Base-by-base conservation (phyloP, 2,329 filamentous ascomycete genomes). In the Botrytis paeoniae region DNA sequence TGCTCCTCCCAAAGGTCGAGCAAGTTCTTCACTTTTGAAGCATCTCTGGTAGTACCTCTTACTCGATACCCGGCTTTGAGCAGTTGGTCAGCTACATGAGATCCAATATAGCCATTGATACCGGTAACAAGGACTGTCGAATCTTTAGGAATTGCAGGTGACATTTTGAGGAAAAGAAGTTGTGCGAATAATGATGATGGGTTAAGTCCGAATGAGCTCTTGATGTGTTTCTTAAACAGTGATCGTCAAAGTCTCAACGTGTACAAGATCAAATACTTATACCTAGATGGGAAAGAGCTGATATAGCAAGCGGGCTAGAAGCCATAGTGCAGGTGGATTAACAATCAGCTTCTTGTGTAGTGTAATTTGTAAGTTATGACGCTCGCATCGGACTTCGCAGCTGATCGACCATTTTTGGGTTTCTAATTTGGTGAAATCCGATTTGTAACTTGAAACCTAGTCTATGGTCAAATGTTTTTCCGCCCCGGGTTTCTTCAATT, bases 111-210 rank as follows among this genome's bases (percentile, higher is more conserved):
- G 2, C 84, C 84, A 54, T 83, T 85, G 43, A 76, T 79, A 5
- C 83, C 85, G 0, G 83, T 86, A 1, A 86, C 79, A 0, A 86
- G 80, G 29, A 85, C 78, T 0, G 77, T 76, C 0, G 83, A 83
- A 7, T 78, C 80, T 70, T 78, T 74, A 0, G 78, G 71, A 16
- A 80, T 76, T 35, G 77, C 62, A 54, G 54, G 16, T 69, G 62
- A 45, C 62, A 72, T 72, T 1, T 29, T 59, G 51, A 16, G 22
- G 1, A 29, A 35, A 29, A 7, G 12, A 3, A 51, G 7, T 3
- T 57, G 20, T 65, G n/a, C 12, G 3, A 48, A 22, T 16, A 14
- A 29, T 63, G 25, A 16, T 63, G 10, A 22, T 4, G 32, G 14
- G 35, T 16, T 9, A 54, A 54, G 18, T 4, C 20, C 9, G 22